Evolutionary conservation across 2,329 filamentous ascomycete genomes (phyloP).

Genomic region (Penicillium palitans): DNA sequence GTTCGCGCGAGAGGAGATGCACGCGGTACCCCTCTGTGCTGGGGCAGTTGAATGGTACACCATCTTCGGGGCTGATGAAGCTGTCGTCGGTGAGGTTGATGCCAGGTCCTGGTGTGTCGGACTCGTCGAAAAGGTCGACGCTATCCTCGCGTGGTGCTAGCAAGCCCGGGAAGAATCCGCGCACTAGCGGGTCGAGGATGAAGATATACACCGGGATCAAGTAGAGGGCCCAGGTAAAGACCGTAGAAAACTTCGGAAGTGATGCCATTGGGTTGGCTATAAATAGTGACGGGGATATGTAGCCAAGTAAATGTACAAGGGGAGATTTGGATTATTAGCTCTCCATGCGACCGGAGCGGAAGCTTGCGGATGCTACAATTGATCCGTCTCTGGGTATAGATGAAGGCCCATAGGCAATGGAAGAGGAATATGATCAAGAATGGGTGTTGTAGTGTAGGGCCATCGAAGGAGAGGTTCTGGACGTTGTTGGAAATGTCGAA

Average conservation of each 20-base stretch:
- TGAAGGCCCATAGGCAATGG: background rate
- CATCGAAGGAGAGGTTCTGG: slow-evolving; percentile 6
- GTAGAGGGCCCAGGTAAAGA: slow-evolving; percentile 39
- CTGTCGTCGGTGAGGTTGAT: slow-evolving; percentile 33
- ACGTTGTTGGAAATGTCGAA: background rate
- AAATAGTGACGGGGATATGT: background rate
- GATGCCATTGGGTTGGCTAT: slow-evolving; percentile 24
- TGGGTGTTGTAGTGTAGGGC: background rate
- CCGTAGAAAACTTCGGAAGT: slow-evolving; percentile 31
- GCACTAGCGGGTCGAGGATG: slow-evolving; percentile 35
- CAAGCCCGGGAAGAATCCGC: slow-evolving; percentile 25
- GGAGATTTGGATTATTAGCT: background rate
- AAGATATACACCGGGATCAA: slow-evolving; percentile 41
- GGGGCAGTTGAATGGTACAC: slow-evolving; percentile 28
- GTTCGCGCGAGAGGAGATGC: slow-evolving; percentile 54
- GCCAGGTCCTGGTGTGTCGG: slow-evolving; percentile 13
- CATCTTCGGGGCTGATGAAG: slow-evolving; percentile 40
- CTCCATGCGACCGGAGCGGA: background rate
- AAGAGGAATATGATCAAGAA: background rate
- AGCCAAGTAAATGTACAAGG: background rate
- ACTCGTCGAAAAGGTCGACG: slow-evolving; percentile 17
- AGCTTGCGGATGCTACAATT: background rate
- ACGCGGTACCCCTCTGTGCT: slow-evolving; percentile 35
- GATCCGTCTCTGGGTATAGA: background rate
- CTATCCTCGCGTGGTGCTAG: slow-evolving; percentile 8